Base-by-base conservation (phyloP, 768 basidiomycete species). In the Termitomyces sp. region DNA sequence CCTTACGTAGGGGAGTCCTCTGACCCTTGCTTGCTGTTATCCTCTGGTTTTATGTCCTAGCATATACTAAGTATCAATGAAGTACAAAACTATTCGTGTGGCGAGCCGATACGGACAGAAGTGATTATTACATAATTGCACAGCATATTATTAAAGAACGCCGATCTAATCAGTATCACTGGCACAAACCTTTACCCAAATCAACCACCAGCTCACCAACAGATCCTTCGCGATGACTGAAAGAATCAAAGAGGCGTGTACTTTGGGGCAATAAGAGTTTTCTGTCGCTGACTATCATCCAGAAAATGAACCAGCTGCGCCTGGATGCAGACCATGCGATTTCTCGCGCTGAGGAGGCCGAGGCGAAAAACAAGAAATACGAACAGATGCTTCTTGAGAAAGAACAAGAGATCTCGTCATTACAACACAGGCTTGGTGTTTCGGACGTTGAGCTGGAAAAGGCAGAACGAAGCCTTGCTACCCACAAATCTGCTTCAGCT, bases 401-500 rank as follows among this genome's bases (percentile, higher is more conserved):
- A 67, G 96, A 98, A 1, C 94, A 98, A 71, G 86, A 88, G 63
- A 88, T 93, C 69, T 75, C 74, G 5, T 98, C 96, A 0, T 82
- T 95, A 59, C 74, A 79, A 51, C 88, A 90, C 72, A 85, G 82
- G 69, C 78, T 94, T 34, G 62, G 69, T n/a, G 64, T 83, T 36
- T 72, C 87, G 54, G 91, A 96, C 6, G 67, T 51, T 3, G 82
- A 92, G 16, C 78, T 90, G 53, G 87, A 93, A 63, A 84, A 86
- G 67, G 66, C 81, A 7, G 96, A 98, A 70, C 54, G 53, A 1
- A 81, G 85, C 67, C 72, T 98, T 27, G 63, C 71, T 4, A 82
- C 88, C 8, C 76, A 79, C 60, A 97, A 98, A 76, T 60, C 69
- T 24, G 76, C 77, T 22, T 79, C 79, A 37, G 82, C 77, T 16